Base-by-base conservation (phyloP, 805 yeast genomes). In the Teunomyces aglyptinius region DNA sequence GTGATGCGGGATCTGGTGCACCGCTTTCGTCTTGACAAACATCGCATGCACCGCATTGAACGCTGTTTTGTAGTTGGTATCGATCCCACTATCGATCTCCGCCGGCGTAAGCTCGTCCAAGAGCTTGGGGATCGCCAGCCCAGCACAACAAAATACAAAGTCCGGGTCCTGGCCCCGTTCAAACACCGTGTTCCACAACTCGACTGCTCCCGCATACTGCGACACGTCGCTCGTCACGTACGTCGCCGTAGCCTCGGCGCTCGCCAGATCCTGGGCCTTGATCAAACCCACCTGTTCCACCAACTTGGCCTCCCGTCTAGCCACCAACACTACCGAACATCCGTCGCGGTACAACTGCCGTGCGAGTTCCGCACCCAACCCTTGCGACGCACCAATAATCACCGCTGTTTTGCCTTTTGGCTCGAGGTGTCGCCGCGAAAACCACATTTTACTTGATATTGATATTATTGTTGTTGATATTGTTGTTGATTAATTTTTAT, bases 311-410 rank as follows among this genome's bases (percentile, higher is more conserved):
- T 76, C 83, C 0, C 92, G 85, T 53, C 99, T 74, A 1, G 97
- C 89, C 10, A 91, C 85, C 15, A 94, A 65, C 1, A 86, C 69
- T 1, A 91, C 87, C 44, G 79, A 76, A 31, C 90, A 86, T 3
- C 85, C 83, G 15, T 60, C 55, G 2, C 71, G 49, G 46, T 75
- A 80, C 39, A 84, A 68, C 46, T 77, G 73, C 35, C 70, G 68
- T 0, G 96, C 96, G 47, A 92, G 64, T 32, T 85, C 87, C 3
- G 82, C 82, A 0, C 99, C 99, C 1, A 92, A 71, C 0, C 99
- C 99, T 59, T 92, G 99, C 0, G 97, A 89, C 0, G 89, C 98
- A 3, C 99, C 99, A 0, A 96, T 80, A n/a, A 92, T 76, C 13
- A 92, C 75, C 2, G 85, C 90, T 1, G 78, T 61, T 59, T 77